A percentile compares a stretch with the other conserved stretches of the same genome.
phyloP scores from a whole-genome alignment of 2,329 filamentous ascomycete genomes.

The Alternaria sp. region DNA sequence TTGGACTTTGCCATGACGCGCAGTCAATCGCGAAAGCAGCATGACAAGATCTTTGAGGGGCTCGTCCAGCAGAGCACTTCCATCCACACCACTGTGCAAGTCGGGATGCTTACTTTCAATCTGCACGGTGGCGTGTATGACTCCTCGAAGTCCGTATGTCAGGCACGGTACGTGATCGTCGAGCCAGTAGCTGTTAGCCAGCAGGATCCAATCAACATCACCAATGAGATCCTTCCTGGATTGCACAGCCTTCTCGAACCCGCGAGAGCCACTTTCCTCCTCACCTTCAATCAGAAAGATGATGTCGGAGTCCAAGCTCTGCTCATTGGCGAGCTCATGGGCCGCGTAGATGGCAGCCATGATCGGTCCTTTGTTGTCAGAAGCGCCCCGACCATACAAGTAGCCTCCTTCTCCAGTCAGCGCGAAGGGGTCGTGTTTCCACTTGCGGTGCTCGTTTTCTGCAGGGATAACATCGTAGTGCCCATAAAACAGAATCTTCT shows the following conservation, averaged over 20 bases:
- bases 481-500: conserved; percentile 94
- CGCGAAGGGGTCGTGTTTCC: conserved; percentile 88
- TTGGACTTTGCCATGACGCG: conserved; percentile 78
- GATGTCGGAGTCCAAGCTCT: conserved; percentile 84
- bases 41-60: conserved; percentile 89
- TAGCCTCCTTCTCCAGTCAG: conserved; percentile 90
- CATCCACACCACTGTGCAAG: conserved; percentile 95
- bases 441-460: conserved; percentile 81
- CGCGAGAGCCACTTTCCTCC: conserved; percentile 91
- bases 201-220: conserved; percentile 88
- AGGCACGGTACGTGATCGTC: conserved; percentile 95
- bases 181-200: conserved; percentile 98
- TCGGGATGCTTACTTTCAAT: conserved; percentile 88
- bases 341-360: conserved; percentile 94
- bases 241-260: conserved; percentile 84
- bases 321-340: conserved; percentile 85
- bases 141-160: conserved; percentile 91
- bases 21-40: conserved; percentile 82
- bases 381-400: conserved; percentile 93
- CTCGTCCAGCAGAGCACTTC: conserved; percentile 87
- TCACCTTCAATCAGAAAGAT: conserved; percentile 96
- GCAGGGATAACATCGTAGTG: conserved; percentile 98
- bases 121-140: conserved; percentile 90
- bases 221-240: conserved; percentile 86
- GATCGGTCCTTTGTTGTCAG: conserved; percentile 96